Conservation (phyloP, 352 stramenopile genomes). For the Phytophthora citricola region DNA sequence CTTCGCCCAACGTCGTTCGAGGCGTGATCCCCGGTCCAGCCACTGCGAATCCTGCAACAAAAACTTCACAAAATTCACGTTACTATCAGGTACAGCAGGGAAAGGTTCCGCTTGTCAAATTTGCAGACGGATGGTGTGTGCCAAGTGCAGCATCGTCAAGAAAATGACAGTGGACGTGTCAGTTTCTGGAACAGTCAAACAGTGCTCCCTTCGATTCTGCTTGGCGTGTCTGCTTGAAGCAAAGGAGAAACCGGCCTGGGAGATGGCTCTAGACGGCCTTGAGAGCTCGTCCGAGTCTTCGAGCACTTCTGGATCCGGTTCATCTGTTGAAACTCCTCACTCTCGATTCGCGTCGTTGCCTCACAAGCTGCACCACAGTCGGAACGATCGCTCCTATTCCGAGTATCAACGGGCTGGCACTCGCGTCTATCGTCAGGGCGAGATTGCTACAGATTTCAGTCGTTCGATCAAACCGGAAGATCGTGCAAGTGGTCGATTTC, state of each 20-base stretch:
- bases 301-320: slow-evolving; percentile 10
- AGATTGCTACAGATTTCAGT: slow-evolving; percentile 19
- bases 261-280: slow-evolving; percentile 38
- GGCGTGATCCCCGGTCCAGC: slow-evolving; percentile 4
- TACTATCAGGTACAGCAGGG: slow-evolving; percentile 9
- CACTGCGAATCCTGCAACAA: slow-evolving; percentile 39
- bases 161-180: slow-evolving; percentile 65
- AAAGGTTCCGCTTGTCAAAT: slow-evolving; percentile 49
- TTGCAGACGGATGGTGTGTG: slow-evolving; percentile 53
- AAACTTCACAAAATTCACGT: slow-evolving; percentile 28
- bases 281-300: slow-evolving; percentile 4
- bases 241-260: slow-evolving; percentile 51
- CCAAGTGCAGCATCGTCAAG: slow-evolving; percentile 61
- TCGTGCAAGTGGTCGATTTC: slow-evolving; percentile 1
- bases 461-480: not conserved
- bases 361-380: slow-evolving; percentile 1
- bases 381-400: slow-evolving; percentile 18
- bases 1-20: not conserved
- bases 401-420: slow-evolving; percentile 22
- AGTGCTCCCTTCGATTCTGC: slow-evolving; percentile 56
- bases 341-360: slow-evolving; percentile 1
- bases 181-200: slow-evolving; percentile 31
- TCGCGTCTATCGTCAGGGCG: slow-evolving; percentile 11
- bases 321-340: slow-evolving; percentile 6
- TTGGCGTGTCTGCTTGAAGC: slow-evolving; percentile 53